These are phyloP conservation scores for Eragrostis nindensis DNA, from an alignment of 176 grass and related monocot species.

Conservation along the genomic window DNA sequence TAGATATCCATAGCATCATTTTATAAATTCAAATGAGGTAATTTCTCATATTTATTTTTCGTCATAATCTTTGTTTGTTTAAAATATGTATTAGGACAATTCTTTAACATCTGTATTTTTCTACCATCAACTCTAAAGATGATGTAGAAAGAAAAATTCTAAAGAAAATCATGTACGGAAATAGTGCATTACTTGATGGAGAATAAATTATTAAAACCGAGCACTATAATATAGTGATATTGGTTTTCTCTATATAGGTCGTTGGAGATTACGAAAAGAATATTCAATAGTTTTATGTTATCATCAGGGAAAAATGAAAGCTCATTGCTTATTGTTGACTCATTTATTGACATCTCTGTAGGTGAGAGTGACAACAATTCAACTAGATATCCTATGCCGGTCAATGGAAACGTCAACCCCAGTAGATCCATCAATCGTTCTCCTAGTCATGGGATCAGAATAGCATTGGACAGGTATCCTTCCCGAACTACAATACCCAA, in stretches of 20 bases:
- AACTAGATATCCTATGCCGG: not conserved
- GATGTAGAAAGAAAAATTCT: no score
- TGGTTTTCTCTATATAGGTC: not conserved
- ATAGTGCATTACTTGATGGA: not conserved
- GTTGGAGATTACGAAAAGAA: not conserved
- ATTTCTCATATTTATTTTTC: not conserved
- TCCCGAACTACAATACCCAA: not conserved
- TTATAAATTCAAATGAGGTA: not conserved
- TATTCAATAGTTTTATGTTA: not conserved
- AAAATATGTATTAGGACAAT: not conserved
- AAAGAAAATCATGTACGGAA: no score
- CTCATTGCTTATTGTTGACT: not conserved
- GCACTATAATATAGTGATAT: not conserved
- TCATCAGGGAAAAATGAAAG: not conserved
- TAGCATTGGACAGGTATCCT: slow-evolving; percentile 40
- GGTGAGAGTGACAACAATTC: slow-evolving; percentile 7
- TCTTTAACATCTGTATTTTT: no score
- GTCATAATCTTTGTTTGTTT: not conserved
- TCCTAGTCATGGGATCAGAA: slow-evolving; percentile 35
- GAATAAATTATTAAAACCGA: not conserved
- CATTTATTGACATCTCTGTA: not conserved
- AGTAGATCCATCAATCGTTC: slow-evolving; percentile 20
- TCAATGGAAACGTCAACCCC: slow-evolving; percentile 6
- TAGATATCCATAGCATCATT: not conserved
- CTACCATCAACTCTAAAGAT: no score